Conservation (phyloP, 202 grass and related monocot species). For the Elaeis oleifera region DNA sequence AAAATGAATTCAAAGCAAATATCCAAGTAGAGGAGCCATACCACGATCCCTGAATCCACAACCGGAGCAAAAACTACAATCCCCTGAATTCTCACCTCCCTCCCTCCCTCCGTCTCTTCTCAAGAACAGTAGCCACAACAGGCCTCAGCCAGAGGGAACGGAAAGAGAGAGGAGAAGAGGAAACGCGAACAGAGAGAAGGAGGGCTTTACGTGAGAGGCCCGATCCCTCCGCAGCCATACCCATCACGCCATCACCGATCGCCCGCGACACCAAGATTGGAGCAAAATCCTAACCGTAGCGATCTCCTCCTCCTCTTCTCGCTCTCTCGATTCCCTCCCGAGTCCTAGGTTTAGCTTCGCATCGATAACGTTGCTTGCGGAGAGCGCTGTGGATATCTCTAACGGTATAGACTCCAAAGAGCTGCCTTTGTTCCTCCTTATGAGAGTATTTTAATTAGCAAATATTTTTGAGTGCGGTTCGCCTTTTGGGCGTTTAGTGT, state of each 20-base stretch:
- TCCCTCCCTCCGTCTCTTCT: background rate
- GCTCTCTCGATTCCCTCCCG: no score
- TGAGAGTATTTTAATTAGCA: background rate
- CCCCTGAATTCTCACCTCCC: background rate
- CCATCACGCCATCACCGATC: conserved; percentile 56
- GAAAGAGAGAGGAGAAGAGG: no score
- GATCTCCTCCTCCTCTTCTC: no score
- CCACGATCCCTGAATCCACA: background rate
- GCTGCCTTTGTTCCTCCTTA: no score
- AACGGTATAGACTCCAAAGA: no score
- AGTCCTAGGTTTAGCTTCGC: no score
- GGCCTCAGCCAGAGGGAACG: no score
- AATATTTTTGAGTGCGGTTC: background rate
- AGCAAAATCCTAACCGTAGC: background rate
- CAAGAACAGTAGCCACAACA: conserved; percentile 14
- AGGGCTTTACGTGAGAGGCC: conserved; percentile 32
- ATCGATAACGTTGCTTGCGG: no score
- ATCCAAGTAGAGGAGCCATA: background rate
- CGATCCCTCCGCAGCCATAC: conserved; percentile 37
- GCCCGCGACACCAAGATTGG: conserved; percentile 1
- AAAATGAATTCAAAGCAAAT: background rate
- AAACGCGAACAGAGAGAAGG: background rate
- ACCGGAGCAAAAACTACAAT: background rate
- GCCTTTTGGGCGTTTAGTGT: background rate
- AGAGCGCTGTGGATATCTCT: no score